Percentiles rank a stretch among this genome's conserved stretches.
phyloP scores from a whole-genome alignment of 2,329 filamentous ascomycete genomes.

The Mollisiaceae sp. region DNA sequence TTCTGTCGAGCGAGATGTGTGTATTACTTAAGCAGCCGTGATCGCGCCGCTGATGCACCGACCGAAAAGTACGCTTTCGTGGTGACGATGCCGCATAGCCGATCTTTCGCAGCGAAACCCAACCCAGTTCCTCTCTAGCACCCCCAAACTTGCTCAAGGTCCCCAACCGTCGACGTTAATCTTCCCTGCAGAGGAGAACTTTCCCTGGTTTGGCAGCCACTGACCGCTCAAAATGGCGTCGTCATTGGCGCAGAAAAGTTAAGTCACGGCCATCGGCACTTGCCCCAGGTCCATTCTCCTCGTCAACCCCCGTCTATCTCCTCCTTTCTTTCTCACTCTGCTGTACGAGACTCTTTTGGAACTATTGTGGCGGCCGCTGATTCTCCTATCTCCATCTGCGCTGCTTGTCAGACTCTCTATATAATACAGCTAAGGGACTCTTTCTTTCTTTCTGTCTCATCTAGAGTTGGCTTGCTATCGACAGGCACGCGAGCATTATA shows the following conservation, averaged over 20 bases:
- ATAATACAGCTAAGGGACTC: neutral
- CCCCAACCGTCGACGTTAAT: neutral
- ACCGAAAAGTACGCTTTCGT: neutral
- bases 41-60: neutral
- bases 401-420: neutral
- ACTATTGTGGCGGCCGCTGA: neutral
- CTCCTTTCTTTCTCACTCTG: neutral
- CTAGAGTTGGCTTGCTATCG: neutral
- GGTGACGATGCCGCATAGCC: neutral
- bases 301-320: neutral
- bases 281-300: neutral
- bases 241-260: neutral
- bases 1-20: neutral
- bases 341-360: neutral
- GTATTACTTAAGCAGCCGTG: neutral
- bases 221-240: neutral
- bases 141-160: neutral
- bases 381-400: neutral
- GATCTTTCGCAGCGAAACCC: neutral
- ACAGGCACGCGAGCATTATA: neutral
- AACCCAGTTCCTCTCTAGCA: slow-evolving; percentile 2
- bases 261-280: neutral
- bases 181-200: neutral
- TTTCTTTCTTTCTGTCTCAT: neutral
- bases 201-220: neutral